Conservation (phyloP, 139 green algal genomes). For the Monoraphidium neglectum region DNA sequence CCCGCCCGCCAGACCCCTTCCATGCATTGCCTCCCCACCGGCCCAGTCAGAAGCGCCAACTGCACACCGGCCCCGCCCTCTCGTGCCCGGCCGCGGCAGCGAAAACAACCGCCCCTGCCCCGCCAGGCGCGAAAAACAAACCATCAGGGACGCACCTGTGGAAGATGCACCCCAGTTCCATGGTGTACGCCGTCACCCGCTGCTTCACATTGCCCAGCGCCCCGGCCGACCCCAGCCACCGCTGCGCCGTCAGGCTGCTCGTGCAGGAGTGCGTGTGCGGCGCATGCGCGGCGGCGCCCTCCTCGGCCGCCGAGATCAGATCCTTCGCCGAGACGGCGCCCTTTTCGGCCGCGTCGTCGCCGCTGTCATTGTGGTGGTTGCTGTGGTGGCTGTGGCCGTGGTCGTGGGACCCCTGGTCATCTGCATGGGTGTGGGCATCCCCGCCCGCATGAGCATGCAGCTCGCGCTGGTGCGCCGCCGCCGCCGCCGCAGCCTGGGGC, state of each 20-base stretch:
- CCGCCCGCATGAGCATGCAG: not conserved
- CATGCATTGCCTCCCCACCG: too few relatives aligned
- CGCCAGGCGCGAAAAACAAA: too few relatives aligned
- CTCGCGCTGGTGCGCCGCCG: not conserved
- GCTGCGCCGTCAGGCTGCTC: conserved; percentile 4
- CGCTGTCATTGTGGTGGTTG: not conserved
- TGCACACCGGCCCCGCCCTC: too few relatives aligned
- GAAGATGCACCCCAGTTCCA: conserved; percentile 44
- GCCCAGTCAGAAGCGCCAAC: too few relatives aligned
- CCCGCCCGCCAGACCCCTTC: too few relatives aligned
- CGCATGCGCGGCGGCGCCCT: not conserved
- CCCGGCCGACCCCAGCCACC: conserved; percentile 11
- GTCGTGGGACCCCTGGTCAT: not conserved
- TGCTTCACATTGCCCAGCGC: not conserved
- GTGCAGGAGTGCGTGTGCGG: conserved; percentile 27
- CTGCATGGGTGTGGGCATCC: not conserved
- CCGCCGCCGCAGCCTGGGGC: too few relatives aligned
- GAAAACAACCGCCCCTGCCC: too few relatives aligned
- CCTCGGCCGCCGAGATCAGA: not conserved
- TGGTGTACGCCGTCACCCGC: conserved; percentile 27
- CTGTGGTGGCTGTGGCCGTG: not conserved
- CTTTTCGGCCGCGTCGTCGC: not conserved
- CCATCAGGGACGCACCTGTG: too few relatives aligned
- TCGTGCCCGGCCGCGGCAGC: too few relatives aligned
- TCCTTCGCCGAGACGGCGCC: not conserved